Conservation (phyloP, 257 asterid species). For the Mentha longifolia region DNA sequence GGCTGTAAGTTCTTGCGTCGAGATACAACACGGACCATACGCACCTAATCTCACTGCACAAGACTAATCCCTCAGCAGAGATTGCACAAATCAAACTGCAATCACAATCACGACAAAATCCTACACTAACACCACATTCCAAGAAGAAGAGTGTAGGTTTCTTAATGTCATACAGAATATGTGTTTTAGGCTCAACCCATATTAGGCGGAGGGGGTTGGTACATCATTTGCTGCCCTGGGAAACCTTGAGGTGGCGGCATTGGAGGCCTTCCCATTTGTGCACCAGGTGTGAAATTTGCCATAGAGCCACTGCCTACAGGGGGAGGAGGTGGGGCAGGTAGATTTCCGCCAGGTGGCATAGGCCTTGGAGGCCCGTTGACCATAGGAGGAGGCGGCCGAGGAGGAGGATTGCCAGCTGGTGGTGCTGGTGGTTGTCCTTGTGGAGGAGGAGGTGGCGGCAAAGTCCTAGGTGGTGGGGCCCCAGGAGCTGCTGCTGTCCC, state of each 20-base stretch:
- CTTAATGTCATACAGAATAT: neutral
- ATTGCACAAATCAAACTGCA: conserved; percentile 15
- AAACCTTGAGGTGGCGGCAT: conserved; percentile 82
- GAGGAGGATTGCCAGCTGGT: conserved; percentile 57
- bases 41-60: neutral
- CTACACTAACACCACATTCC: neutral
- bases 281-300: conserved; percentile 84
- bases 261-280: conserved; percentile 84
- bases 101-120: conserved; percentile 14
- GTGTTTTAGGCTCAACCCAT: conserved; percentile 52
- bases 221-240: conserved; percentile 65
- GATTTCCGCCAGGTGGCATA: conserved; percentile 94
- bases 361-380: conserved; percentile 81
- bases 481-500: conserved; percentile 69
- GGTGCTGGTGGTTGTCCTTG: conserved; percentile 66
- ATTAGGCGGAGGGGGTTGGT: conserved; percentile 77
- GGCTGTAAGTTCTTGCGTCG: neutral
- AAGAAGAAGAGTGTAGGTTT: neutral
- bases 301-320: conserved; percentile 71
- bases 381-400: no score
- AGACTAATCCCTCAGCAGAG: neutral
- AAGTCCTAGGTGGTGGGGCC: conserved; percentile 50
- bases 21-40: conserved; percentile 10
- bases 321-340: conserved; percentile 98
- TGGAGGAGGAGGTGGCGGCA: conserved; percentile 83